A percentile compares a stretch with the other conserved stretches of the same genome.
These are phyloP conservation scores for Dacryopinax spathularia DNA, from an alignment of 768 basidiomycete genomes.

Conservation along the genomic window DNA sequence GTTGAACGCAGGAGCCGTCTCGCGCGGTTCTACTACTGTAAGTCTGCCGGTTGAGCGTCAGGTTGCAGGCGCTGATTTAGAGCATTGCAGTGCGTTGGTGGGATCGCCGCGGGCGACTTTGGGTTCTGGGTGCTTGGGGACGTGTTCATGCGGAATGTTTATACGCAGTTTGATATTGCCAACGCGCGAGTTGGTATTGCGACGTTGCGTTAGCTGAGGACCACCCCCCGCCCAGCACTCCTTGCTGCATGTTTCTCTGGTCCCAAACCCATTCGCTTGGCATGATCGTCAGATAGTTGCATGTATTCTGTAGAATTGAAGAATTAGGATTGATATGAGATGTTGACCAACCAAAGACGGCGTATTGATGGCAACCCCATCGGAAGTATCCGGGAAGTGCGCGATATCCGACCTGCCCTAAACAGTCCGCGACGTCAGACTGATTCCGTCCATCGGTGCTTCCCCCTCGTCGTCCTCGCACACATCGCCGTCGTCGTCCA, in stretches of 20 bases:
- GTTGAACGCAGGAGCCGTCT: neutral
- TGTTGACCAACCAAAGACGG: no score
- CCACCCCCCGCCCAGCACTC: no score
- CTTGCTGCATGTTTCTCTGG: no score
- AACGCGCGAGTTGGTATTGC: neutral
- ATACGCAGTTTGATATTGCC: neutral
- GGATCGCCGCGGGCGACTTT: neutral
- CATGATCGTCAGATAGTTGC: no score
- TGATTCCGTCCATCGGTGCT: neutral
- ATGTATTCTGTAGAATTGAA: no score
- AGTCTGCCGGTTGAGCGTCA: neutral
- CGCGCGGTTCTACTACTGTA: neutral
- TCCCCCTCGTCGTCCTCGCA: constrained; percentile 2
- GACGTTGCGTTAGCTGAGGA: neutral
- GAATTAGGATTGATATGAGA: no score
- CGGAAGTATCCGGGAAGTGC: neutral
- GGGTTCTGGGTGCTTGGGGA: neutral
- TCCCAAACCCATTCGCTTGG: no score
- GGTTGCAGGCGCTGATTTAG: neutral
- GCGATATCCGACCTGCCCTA: neutral
- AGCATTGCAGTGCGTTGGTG: neutral
- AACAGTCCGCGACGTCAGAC: constrained; percentile 1
- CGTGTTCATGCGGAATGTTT: neutral
- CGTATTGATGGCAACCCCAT: no score
- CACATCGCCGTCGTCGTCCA: neutral